Evolutionary conservation across 306 rosid species (phyloP).

Genomic region (Dalbergia cultrata): DNA sequence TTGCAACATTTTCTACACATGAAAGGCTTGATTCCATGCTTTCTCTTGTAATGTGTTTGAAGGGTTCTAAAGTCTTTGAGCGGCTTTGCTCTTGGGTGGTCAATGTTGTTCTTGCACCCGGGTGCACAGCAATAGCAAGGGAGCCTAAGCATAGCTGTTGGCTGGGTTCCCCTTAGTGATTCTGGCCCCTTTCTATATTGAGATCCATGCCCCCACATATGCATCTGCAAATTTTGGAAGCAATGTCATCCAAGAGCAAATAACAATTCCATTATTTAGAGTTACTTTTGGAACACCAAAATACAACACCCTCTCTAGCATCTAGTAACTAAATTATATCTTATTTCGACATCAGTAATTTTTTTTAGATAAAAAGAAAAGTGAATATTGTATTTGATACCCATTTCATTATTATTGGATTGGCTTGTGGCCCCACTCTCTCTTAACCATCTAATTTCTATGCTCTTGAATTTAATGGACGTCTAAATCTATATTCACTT

Average conservation of each 20-base stretch:
- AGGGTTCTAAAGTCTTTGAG: slow-evolving; percentile 93
- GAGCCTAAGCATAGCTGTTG: slow-evolving; percentile 94
- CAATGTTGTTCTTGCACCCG: slow-evolving; percentile 94
- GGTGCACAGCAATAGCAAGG: slow-evolving; percentile 91
- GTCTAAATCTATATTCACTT: no score
- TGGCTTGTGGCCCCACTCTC: no score
- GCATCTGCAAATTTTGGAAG: slow-evolving; percentile 65
- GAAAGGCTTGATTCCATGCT: slow-evolving; percentile 92
- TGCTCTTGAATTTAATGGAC: no score
- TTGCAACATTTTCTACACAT: slow-evolving; percentile 90
- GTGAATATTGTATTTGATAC: no score
- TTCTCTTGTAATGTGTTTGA: slow-evolving; percentile 95
- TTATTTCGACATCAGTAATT: no score
- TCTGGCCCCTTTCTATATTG: slow-evolving; percentile 93
- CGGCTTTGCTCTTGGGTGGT: slow-evolving; percentile 88
- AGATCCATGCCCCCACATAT: slow-evolving; percentile 99
- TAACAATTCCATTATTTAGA: no score
- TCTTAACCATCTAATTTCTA: no score
- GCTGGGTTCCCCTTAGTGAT: slow-evolving; percentile 90
- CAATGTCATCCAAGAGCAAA: not conserved
- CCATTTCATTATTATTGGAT: no score
- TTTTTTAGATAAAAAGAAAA: no score
- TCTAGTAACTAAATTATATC: no score
- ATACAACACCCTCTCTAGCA: no score
- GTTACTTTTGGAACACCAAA: no score